Conservation (phyloP, 345 rosid species). For the Hibiscus mutabilis region DNA sequence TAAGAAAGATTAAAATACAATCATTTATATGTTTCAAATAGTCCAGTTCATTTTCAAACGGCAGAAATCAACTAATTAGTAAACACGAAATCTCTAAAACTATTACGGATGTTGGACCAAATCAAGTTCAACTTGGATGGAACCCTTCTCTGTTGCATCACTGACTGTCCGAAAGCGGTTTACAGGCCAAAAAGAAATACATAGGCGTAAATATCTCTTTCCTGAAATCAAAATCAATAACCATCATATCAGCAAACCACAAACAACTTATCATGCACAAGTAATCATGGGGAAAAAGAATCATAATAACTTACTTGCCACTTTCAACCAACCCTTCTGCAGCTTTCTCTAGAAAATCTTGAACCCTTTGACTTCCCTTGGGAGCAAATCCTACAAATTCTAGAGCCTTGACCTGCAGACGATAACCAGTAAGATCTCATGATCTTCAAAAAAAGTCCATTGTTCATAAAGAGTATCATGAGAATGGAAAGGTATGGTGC, state of each 20-base stretch:
- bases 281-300: neutral
- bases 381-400: slow-evolving; percentile 87
- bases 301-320: slow-evolving; percentile 57
- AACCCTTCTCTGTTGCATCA: neutral
- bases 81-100: neutral
- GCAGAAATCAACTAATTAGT: neutral
- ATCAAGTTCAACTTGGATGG: neutral
- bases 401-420: slow-evolving; percentile 63
- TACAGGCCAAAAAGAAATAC: slow-evolving; percentile 90
- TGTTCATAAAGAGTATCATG: neutral
- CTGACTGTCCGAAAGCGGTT: slow-evolving; percentile 43
- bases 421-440: neutral
- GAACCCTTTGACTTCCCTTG: slow-evolving; percentile 91
- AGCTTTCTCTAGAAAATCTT: slow-evolving; percentile 80
- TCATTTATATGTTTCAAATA: neutral
- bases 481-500: neutral
- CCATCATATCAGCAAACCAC: neutral
- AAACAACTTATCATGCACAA: neutral
- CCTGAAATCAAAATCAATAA: slow-evolving; percentile 31
- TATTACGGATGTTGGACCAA: neutral
- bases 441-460: neutral
- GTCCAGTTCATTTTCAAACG: neutral
- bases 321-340: slow-evolving; percentile 92
- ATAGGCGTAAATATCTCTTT: slow-evolving; percentile 92
- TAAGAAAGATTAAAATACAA: neutral